Conservation (phyloP, 2,329 filamentous ascomycete species). For the Bipolaris gigantea region DNA sequence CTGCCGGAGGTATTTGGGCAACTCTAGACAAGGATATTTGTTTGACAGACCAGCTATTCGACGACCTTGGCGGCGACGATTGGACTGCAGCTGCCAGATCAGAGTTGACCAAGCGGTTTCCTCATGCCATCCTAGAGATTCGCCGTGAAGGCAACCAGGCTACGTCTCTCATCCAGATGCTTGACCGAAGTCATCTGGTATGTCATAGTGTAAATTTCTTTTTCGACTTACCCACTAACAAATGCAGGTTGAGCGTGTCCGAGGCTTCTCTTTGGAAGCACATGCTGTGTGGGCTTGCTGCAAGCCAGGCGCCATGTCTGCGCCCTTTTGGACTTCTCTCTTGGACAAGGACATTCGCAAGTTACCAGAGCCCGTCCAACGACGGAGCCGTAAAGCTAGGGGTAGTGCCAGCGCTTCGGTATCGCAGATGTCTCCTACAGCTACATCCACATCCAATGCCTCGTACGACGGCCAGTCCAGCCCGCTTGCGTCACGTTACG, state of each 20-base stretch:
- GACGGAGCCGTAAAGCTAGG: slow-evolving; percentile 32
- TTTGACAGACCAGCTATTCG: slow-evolving; percentile 41
- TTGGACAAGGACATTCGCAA: slow-evolving; percentile 57
- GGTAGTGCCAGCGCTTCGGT: slow-evolving; percentile 27
- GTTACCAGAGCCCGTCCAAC: slow-evolving; percentile 47
- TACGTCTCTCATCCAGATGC: slow-evolving; percentile 45
- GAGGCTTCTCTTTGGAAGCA: slow-evolving; percentile 57
- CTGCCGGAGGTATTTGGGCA: slow-evolving; percentile 50
- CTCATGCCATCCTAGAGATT: slow-evolving; percentile 56
- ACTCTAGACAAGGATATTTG: slow-evolving; percentile 53
- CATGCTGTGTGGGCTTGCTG: slow-evolving; percentile 56
- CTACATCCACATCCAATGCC: slow-evolving; percentile 44
- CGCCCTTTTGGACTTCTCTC: slow-evolving; percentile 53
- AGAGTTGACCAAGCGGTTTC: slow-evolving; percentile 44
- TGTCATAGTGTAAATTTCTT: slow-evolving; percentile 9
- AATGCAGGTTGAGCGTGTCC: slow-evolving; percentile 51
- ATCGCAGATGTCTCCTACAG: slow-evolving; percentile 31
- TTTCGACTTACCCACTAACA: slow-evolving; percentile 23
- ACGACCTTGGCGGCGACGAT: slow-evolving; percentile 36
- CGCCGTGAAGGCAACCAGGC: slow-evolving; percentile 51
- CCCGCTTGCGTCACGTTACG: slow-evolving; percentile 29
- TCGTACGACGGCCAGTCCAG: slow-evolving; percentile 44
- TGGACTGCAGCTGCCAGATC: slow-evolving; percentile 33
- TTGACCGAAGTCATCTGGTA: slow-evolving; percentile 55
- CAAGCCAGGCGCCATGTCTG: slow-evolving; percentile 49